Evolutionary conservation across 164 flowering plant genomes (phyloP).

Genomic region (Umbilicus rupestris): DNA sequence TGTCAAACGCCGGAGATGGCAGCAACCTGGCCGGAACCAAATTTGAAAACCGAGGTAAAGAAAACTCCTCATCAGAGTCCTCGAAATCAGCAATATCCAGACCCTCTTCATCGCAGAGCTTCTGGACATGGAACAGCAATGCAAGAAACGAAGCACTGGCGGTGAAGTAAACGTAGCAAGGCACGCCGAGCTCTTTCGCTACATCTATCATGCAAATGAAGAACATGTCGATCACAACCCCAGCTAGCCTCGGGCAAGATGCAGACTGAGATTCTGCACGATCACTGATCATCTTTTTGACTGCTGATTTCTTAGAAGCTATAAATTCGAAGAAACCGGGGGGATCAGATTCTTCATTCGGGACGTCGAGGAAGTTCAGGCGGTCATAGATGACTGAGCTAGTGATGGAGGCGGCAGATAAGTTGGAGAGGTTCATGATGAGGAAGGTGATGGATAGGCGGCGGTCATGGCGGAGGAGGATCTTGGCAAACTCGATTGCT

Average conservation of each 20-base stretch:
- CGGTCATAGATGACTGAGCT: conserved; percentile 1
- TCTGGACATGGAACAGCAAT: not conserved
- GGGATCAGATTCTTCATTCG: not conserved
- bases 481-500: conserved; percentile 16
- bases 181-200: conserved; percentile 6
- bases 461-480: conserved; percentile 14
- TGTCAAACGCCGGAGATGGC: conserved; percentile 5
- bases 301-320: conserved; percentile 11
- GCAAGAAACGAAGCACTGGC: conserved; percentile 4
- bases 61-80: conserved; percentile 3
- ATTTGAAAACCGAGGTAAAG: conserved; percentile 5
- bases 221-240: conserved; percentile 10
- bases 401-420: not conserved
- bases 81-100: conserved; percentile 3
- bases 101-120: not conserved
- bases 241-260: conserved; percentile 9
- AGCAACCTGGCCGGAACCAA: conserved; percentile 14
- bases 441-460: conserved; percentile 18
- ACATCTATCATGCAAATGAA: conserved; percentile 1
- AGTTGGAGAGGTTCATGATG: conserved; percentile 11
- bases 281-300: conserved; percentile 9
- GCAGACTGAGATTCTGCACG: not conserved
- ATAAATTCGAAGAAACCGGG: not conserved
- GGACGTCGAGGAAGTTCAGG: conserved; percentile 14
- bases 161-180: conserved; percentile 1